Evolutionary conservation across 768 basidiomycete genomes (phyloP).

Genomic region (Myochromella boudieri): DNA sequence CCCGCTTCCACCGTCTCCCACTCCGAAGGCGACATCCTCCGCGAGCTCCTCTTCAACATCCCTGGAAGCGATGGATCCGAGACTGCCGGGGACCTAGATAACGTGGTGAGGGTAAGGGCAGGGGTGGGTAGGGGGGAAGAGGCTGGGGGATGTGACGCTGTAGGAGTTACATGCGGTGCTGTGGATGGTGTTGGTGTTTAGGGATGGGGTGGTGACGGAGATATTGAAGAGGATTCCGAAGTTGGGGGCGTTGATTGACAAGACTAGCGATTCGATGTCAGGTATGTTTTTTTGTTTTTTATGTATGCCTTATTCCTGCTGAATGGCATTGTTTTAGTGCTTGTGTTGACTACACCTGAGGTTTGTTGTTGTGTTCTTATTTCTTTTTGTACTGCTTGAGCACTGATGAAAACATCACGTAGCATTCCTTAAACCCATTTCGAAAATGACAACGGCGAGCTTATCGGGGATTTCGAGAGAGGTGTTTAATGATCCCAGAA

Average conservation of each 20-base stretch:
- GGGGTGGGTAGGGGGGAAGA: conserved; percentile 60
- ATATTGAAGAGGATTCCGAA: conserved; percentile 79
- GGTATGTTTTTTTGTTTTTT: conserved; percentile 33
- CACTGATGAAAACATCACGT: neutral
- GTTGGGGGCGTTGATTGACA: conserved; percentile 70
- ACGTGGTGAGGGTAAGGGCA: conserved; percentile 66
- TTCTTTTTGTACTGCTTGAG: neutral
- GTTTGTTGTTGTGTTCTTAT: conserved; percentile 33
- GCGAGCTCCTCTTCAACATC: conserved; percentile 58
- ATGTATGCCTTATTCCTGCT: neutral
- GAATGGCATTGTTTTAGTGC: conserved; percentile 62
- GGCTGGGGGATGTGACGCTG: conserved; percentile 81
- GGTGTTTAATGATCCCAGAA: conserved; percentile 81
- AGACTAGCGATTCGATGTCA: conserved; percentile 70
- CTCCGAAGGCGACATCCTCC: conserved; percentile 45
- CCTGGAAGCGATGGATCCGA: conserved; percentile 63
- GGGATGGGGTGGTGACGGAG: conserved; percentile 71
- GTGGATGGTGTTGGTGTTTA: conserved; percentile 85
- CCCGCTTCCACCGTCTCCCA: conserved; percentile 30
- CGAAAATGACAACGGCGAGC: conserved; percentile 66
- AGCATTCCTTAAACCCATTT: conserved; percentile 79
- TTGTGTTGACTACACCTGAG: conserved; percentile 82
- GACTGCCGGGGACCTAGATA: conserved; percentile 73
- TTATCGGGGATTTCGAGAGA: conserved; percentile 66
- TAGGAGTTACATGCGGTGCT: conserved; percentile 82